A percentile compares a stretch with the other conserved stretches of the same genome.
These are phyloP conservation scores for Phytopythium vexans DNA, from an alignment of 352 stramenopile species.

Conservation along the genomic window DNA sequence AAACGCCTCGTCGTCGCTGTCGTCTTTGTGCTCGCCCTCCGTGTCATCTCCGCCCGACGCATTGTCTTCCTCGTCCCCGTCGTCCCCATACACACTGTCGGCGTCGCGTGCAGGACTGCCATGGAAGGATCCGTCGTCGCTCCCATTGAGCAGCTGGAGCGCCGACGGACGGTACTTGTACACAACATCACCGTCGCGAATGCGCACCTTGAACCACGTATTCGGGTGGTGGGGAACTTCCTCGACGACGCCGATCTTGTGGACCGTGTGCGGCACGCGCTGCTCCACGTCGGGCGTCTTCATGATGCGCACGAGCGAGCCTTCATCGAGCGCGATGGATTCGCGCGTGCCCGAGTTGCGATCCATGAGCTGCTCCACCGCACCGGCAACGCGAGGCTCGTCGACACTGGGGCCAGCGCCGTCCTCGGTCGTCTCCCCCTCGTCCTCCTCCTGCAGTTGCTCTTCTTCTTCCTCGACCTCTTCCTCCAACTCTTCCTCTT, in stretches of 20 bases:
- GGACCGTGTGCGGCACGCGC: conserved; percentile 73
- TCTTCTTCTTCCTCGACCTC: conserved; percentile 52
- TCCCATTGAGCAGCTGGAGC: conserved; percentile 47
- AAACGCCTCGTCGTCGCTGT: conserved; percentile 30
- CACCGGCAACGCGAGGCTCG: no score
- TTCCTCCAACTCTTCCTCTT: conserved; percentile 52
- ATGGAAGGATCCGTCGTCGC: conserved; percentile 17
- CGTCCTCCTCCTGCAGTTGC: conserved; percentile 13
- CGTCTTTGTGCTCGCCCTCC: conserved; percentile 48
- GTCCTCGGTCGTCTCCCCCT: conserved; percentile 16
- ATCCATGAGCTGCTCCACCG: no score
- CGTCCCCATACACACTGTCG: conserved; percentile 13
- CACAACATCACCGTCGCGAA: conserved; percentile 79
- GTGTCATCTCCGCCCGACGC: conserved; percentile 24
- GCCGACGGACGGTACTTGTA: conserved; percentile 86
- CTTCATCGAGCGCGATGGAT: conserved; percentile 51
- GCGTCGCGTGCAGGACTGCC: conserved; percentile 14
- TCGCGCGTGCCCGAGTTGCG: conserved; percentile 16
- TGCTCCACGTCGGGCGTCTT: conserved; percentile 80
- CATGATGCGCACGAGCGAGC: conserved; percentile 64
- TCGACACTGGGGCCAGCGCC: neutral
- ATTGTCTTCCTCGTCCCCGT: conserved; percentile 18
- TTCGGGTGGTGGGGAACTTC: conserved; percentile 82
- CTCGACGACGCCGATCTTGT: conserved; percentile 79
- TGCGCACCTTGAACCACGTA: conserved; percentile 85